Evolutionary conservation across 2,329 filamentous ascomycete genomes (phyloP).

Genomic region (Alternaria brassicae): DNA sequence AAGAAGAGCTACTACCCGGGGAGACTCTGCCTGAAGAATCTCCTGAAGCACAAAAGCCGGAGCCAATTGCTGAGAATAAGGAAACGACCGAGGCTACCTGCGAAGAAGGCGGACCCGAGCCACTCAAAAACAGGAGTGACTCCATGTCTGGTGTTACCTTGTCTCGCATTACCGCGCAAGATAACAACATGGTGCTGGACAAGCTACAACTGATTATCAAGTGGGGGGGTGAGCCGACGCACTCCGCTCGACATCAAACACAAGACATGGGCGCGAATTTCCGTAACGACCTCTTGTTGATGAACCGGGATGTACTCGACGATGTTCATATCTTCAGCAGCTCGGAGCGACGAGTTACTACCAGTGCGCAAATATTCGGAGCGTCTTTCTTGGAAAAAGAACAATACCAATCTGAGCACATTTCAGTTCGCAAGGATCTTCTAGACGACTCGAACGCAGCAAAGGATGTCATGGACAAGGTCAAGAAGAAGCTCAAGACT

Average conservation of each 20-base stretch:
- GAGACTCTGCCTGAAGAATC: slow-evolving; percentile 40
- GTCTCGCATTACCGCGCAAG: slow-evolving; percentile 90
- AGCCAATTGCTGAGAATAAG: slow-evolving; percentile 28
- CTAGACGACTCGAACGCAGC: slow-evolving; percentile 97
- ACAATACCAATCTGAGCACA: slow-evolving; percentile 83
- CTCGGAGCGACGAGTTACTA: slow-evolving; percentile 91
- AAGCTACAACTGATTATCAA: slow-evolving; percentile 98
- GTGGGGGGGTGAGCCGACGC: slow-evolving; percentile 97
- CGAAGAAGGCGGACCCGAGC: slow-evolving; percentile 24
- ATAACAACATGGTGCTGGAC: slow-evolving; percentile 91
- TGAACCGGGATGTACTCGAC: slow-evolving; percentile 90
- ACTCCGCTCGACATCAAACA: slow-evolving; percentile 94
- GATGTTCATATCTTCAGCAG: slow-evolving; percentile 96
- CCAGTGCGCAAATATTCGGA: slow-evolving; percentile 96
- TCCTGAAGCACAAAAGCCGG: slow-evolving; percentile 33
- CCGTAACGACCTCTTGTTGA: slow-evolving; percentile 89
- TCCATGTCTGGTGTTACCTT: slow-evolving; percentile 90
- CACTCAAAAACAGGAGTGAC: slow-evolving; percentile 63
- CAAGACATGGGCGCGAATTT: slow-evolving; percentile 95
- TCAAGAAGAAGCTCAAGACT: slow-evolving; percentile 98
- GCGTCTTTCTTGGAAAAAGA: slow-evolving; percentile 87
- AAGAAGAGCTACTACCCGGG: slow-evolving; percentile 61
- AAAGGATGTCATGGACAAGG: slow-evolving; percentile 99
- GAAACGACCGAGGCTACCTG: slow-evolving; percentile 29
- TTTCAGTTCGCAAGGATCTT: slow-evolving; percentile 90